These are phyloP conservation scores for Ulota crispa DNA, from an alignment of 225 moss, liverwort and hornwort genomes.

Conservation along the genomic window DNA sequence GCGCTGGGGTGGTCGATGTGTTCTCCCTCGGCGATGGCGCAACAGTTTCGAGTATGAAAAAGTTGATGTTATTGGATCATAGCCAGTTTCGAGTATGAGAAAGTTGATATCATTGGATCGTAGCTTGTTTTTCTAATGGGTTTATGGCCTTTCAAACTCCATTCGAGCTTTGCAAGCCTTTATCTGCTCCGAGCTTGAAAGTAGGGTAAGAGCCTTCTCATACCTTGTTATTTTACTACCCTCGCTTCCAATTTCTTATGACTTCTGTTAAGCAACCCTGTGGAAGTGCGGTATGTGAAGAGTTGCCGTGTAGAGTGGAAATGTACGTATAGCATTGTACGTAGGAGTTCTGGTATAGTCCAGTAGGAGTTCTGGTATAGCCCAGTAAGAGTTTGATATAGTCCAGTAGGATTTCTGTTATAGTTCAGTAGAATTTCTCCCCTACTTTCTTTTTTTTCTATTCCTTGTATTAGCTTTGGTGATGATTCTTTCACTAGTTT, in stretches of 20 bases:
- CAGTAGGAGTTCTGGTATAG: slow-evolving; percentile 22
- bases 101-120: slow-evolving; percentile 29
- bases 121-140: slow-evolving; percentile 29
- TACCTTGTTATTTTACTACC: background rate
- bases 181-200: slow-evolving; percentile 10
- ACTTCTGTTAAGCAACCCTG: background rate
- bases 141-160: background rate
- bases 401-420: slow-evolving; percentile 19
- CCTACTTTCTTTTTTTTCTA: background rate
- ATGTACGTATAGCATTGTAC: background rate
- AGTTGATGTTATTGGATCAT: slow-evolving; percentile 31
- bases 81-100: slow-evolving; percentile 35
- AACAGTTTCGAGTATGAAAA: slow-evolving; percentile 45
- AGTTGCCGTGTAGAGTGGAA: background rate
- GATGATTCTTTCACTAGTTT: background rate
- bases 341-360: slow-evolving; percentile 21
- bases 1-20: slow-evolving; percentile 59
- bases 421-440: background rate
- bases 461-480: background rate
- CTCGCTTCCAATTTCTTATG: slow-evolving; percentile 1
- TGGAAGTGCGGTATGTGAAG: background rate
- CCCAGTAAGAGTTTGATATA: slow-evolving; percentile 4
- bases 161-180: background rate
- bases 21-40: slow-evolving; percentile 56
- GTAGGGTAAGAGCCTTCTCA: background rate